A percentile compares a stretch with the other conserved stretches of the same genome.
These are phyloP conservation scores for Batkoa obscura DNA, from an alignment of 371 early-diverging fungal genomes.

Conservation along the genomic window DNA sequence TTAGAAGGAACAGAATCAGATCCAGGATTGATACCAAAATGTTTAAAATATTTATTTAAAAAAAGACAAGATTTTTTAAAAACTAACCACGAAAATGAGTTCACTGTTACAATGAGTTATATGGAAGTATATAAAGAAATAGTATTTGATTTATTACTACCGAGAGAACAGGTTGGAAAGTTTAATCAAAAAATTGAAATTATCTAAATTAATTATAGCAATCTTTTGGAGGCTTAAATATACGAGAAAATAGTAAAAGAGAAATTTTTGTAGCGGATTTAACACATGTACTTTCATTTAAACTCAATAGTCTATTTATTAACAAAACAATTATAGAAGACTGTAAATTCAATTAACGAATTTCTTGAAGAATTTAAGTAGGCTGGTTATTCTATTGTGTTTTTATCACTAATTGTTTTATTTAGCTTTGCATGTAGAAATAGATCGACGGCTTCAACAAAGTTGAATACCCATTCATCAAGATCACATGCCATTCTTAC, in stretches of 20 bases:
- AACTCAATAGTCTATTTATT: background rate
- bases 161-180: constrained; percentile 15
- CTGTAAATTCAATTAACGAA: constrained; percentile 21
- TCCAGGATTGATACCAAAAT: constrained; percentile 36
- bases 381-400: background rate
- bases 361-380: constrained; percentile 23
- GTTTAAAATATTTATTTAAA: constrained; percentile 16
- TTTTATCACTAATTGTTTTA: background rate
- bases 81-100: background rate
- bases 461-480: constrained; percentile 35
- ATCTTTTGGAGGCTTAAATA: constrained; percentile 15
- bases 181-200: constrained; percentile 5
- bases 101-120: constrained; percentile 23
- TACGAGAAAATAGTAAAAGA: constrained; percentile 25
- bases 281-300: constrained; percentile 14
- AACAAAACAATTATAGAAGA: constrained; percentile 8
- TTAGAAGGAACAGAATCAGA: constrained; percentile 27
- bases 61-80: background rate
- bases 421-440: constrained; percentile 19
- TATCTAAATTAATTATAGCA: background rate
- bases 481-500: constrained; percentile 42
- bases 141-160: constrained; percentile 30
- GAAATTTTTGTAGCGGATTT: constrained; percentile 33
- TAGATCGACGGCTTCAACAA: constrained; percentile 41
- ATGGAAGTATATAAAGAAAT: constrained; percentile 45